Conservation (phyloP, 331 rosid genomes). For the Erythrophleum ivorense region DNA sequence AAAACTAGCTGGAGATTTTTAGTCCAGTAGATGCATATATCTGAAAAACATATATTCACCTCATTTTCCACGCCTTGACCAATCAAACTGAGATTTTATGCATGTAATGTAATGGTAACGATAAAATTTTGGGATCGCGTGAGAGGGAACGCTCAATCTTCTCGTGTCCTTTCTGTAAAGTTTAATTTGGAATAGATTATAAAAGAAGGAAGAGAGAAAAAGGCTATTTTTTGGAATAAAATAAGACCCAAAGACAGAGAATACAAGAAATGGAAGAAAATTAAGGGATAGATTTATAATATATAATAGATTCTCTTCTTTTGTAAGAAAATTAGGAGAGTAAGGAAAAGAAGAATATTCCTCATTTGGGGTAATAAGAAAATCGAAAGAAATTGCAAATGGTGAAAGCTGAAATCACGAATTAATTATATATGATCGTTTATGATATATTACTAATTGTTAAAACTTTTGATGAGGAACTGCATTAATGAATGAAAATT, state of each 20-base stretch:
- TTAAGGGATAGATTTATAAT: neutral
- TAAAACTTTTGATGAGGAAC: no score
- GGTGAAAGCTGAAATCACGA: neutral
- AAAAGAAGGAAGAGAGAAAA: neutral
- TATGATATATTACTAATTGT: no score
- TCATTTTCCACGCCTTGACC: conserved; percentile 19
- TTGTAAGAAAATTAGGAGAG: neutral
- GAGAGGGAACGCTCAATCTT: neutral
- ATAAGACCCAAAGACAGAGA: neutral
- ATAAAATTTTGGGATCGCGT: neutral
- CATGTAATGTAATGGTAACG: neutral
- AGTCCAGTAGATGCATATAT: neutral
- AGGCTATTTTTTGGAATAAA: neutral
- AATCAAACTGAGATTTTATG: neutral
- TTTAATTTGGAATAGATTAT: neutral
- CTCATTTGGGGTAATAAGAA: neutral
- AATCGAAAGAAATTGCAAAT: neutral
- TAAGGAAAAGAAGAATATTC: neutral
- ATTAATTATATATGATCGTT: no score
- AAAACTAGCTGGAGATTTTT: neutral
- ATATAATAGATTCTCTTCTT: neutral
- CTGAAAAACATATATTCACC: conserved; percentile 9
- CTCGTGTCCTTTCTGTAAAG: neutral
- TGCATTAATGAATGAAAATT: no score
- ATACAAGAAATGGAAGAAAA: neutral